Conservation (phyloP, 495 filamentous ascomycete species). For the Antarctomyces pellizariae region DNA sequence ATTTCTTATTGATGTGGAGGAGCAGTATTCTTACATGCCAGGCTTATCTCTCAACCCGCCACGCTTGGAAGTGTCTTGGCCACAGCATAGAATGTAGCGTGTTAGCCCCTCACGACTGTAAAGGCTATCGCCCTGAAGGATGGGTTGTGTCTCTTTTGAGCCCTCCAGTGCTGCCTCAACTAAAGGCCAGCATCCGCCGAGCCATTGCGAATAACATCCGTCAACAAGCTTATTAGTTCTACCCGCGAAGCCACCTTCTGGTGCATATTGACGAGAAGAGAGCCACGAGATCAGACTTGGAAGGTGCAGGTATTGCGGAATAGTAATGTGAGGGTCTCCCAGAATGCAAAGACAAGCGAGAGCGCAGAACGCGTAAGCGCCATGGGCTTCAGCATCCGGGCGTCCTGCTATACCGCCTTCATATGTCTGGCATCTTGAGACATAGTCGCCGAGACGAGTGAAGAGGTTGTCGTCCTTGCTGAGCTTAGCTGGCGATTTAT, state of each 20-base stretch:
- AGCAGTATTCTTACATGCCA: constrained; percentile 42
- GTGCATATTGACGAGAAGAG: constrained; percentile 66
- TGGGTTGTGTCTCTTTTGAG: constrained; percentile 2
- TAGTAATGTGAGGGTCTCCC: constrained; percentile 45
- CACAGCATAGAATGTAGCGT: constrained; percentile 73
- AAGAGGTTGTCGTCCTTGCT: constrained; percentile 29
- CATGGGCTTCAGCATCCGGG: constrained; percentile 77
- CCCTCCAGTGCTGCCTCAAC: constrained; percentile 56
- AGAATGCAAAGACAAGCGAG: constrained; percentile 69
- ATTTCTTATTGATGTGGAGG: constrained; percentile 8
- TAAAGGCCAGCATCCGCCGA: constrained; percentile 80
- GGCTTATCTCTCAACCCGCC: constrained; percentile 92
- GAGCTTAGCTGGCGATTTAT: constrained; percentile 27
- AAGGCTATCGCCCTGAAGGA: constrained; percentile 15
- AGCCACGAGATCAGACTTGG: constrained; percentile 64
- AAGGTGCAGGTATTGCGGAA: constrained; percentile 53
- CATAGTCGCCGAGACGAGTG: constrained; percentile 50
- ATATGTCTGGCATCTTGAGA: constrained; percentile 72
- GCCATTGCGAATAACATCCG: constrained; percentile 95
- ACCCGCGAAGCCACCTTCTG: constrained; percentile 78
- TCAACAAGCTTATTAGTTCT: constrained; percentile 97
- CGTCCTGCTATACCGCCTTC: constrained; percentile 77
- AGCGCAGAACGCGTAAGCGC: constrained; percentile 89
- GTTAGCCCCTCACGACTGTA: constrained; percentile 70
- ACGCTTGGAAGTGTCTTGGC: constrained; percentile 39